Evolutionary conservation across 2,329 filamentous ascomycete genomes (phyloP).

Genomic region (Cadophora sp.): DNA sequence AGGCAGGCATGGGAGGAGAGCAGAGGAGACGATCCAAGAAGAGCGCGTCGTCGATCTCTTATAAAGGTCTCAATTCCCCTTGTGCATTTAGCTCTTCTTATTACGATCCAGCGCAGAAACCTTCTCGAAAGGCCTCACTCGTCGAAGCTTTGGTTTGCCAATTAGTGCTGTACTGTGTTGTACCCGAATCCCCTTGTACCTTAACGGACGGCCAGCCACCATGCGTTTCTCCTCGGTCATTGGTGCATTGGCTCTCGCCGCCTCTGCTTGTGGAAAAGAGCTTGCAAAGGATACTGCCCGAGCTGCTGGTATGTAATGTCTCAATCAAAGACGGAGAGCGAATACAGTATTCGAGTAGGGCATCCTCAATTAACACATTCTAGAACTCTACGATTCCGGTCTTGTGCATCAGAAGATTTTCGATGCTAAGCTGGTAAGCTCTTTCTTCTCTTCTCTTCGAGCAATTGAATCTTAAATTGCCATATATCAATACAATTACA

Average conservation of each 20-base stretch:
- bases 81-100: not conserved
- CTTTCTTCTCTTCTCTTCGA: too few relatives aligned
- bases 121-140: slow-evolving; percentile 10
- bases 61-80: slow-evolving; percentile 8
- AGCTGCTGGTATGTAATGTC: slow-evolving; percentile 24
- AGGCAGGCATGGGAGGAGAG: not conserved
- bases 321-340: too few relatives aligned
- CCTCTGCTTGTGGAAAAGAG: slow-evolving; percentile 8
- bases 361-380: slow-evolving; percentile 2
- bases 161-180: not conserved
- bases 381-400: slow-evolving; percentile 27
- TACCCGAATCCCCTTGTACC: slow-evolving; percentile 5
- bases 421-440: slow-evolving; percentile 25
- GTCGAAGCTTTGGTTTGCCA: not conserved
- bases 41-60: not conserved
- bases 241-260: slow-evolving; percentile 12
- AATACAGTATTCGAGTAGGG: too few relatives aligned
- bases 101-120: not conserved
- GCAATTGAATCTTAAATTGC: too few relatives aligned
- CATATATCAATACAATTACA: not conserved
- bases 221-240: slow-evolving; percentile 23
- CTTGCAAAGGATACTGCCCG: slow-evolving; percentile 16
- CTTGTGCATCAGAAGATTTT: slow-evolving; percentile 26
- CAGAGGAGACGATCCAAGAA: too few relatives aligned
- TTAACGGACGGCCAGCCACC: not conserved